Conservation (phyloP, 495 filamentous ascomycete genomes). For the Chlorociboria aeruginascens region DNA sequence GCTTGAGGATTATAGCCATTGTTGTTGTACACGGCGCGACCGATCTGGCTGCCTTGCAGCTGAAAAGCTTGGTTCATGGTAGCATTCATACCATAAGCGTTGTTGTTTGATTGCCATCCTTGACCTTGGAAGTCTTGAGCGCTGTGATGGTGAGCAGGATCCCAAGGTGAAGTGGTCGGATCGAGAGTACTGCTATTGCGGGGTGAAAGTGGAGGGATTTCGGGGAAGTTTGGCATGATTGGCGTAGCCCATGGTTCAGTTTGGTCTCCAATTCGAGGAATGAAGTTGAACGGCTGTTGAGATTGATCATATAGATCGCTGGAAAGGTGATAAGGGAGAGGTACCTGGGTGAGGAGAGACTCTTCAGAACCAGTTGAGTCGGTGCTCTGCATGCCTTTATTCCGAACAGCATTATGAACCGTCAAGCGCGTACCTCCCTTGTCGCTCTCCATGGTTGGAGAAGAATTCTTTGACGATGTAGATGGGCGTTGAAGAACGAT, state of each 20-base stretch:
- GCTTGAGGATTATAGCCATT: too few species aligned
- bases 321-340: conserved; percentile 7
- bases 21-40: background rate
- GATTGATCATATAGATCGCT: background rate
- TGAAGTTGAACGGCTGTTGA: background rate
- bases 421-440: background rate
- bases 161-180: conserved; percentile 2
- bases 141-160: background rate
- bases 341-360: conserved; percentile 9
- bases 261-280: background rate
- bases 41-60: background rate
- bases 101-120: too few species aligned
- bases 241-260: conserved; percentile 1
- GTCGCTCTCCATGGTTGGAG: too few species aligned
- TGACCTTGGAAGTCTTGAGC: background rate
- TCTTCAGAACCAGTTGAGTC: conserved; percentile 9
- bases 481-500: too few species aligned
- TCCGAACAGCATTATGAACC: background rate
- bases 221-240: background rate
- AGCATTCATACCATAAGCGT: too few species aligned
- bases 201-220: background rate
- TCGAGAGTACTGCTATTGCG: conserved; percentile 1
- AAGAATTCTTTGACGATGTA: too few species aligned
- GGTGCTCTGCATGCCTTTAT: background rate
- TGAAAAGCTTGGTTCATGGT: background rate